Percentiles rank a stretch among this genome's conserved stretches.
Evolutionary conservation across 2,329 filamentous ascomycete species (phyloP).

Genomic region (Rhexocercosporidium sp.): DNA sequence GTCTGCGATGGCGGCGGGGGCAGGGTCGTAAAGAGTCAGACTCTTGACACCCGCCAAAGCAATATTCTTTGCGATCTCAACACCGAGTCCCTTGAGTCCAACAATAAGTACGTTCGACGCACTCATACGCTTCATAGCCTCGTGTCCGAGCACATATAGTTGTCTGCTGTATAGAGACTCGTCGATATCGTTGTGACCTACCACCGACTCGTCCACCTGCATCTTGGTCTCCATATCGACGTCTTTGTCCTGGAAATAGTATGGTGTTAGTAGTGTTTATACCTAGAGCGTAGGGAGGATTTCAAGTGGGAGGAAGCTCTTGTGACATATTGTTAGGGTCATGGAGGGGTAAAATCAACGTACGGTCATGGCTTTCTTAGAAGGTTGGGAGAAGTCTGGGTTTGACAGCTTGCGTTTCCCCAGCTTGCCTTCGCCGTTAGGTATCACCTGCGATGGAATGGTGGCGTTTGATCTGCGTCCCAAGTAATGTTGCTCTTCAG

Average conservation of each 20-base stretch:
- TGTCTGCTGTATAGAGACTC: slow-evolving; percentile 77
- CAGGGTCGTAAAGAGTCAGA: slow-evolving; percentile 88
- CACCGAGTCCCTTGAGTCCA: slow-evolving; percentile 90
- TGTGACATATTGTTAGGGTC: neutral
- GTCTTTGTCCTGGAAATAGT: slow-evolving; percentile 53
- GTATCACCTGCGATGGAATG: slow-evolving; percentile 38
- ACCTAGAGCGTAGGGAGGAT: neutral
- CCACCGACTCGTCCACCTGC: slow-evolving; percentile 67
- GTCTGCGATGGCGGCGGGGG: slow-evolving; percentile 81
- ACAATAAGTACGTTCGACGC: slow-evolving; percentile 93
- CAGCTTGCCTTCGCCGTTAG: slow-evolving; percentile 52
- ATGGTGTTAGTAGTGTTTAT: slow-evolving; percentile 5
- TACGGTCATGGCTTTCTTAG: slow-evolving; percentile 67
- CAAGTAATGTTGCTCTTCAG: slow-evolving; percentile 26
- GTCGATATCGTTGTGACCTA: slow-evolving; percentile 66
- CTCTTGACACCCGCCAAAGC: slow-evolving; percentile 98
- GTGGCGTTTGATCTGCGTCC: slow-evolving; percentile 38
- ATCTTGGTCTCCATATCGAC: slow-evolving; percentile 68
- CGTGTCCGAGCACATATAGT: slow-evolving; percentile 73
- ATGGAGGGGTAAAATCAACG: slow-evolving; percentile 43
- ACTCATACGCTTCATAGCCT: slow-evolving; percentile 99
- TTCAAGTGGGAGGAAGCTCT: slow-evolving; percentile 12
- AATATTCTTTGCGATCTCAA: slow-evolving; percentile 98
- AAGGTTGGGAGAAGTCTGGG: slow-evolving; percentile 61
- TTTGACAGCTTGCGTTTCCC: slow-evolving; percentile 71